Evolutionary conservation across 441 rosid genomes (phyloP).

Genomic region (Bocquillonia castaneifolia): DNA sequence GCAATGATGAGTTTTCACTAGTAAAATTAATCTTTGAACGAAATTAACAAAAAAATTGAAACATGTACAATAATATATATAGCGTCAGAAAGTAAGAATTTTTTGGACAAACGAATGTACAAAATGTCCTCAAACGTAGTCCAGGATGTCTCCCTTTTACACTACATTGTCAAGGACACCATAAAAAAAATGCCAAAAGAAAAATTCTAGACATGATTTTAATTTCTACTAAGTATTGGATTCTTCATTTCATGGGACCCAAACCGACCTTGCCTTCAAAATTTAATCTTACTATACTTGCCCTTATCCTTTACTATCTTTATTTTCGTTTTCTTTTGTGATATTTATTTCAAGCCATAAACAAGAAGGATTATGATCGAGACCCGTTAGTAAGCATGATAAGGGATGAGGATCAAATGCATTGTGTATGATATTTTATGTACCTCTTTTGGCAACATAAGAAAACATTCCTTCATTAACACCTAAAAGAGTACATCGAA

Average conservation of each 20-base stretch:
- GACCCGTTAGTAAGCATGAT: no score
- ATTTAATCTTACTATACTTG: background rate
- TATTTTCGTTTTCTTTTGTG: background rate
- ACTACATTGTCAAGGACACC: slow-evolving; percentile 38
- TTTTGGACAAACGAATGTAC: slow-evolving; percentile 27
- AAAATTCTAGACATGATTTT: slow-evolving; percentile 18
- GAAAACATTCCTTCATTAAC: no score
- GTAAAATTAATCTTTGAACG: background rate
- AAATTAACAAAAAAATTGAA: slow-evolving; percentile 18
- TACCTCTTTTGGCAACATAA: no score
- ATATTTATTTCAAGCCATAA: background rate
- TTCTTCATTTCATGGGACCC: slow-evolving; percentile 26
- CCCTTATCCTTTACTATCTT: background rate
- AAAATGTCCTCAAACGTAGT: slow-evolving; percentile 35
- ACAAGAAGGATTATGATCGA: background rate
- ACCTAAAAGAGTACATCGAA: no score
- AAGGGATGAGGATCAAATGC: no score
- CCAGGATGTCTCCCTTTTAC: slow-evolving; percentile 45
- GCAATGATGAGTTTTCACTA: background rate
- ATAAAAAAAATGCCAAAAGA: slow-evolving; percentile 20
- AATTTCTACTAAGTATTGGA: slow-evolving; percentile 8
- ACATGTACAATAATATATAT: slow-evolving; percentile 7
- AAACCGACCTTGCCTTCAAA: slow-evolving; percentile 16
- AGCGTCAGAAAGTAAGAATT: slow-evolving; percentile 18
- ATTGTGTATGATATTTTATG: no score